Base-by-base conservation (phyloP, 2,329 filamentous ascomycete species). In the Plectosphaerella plurivora region DNA sequence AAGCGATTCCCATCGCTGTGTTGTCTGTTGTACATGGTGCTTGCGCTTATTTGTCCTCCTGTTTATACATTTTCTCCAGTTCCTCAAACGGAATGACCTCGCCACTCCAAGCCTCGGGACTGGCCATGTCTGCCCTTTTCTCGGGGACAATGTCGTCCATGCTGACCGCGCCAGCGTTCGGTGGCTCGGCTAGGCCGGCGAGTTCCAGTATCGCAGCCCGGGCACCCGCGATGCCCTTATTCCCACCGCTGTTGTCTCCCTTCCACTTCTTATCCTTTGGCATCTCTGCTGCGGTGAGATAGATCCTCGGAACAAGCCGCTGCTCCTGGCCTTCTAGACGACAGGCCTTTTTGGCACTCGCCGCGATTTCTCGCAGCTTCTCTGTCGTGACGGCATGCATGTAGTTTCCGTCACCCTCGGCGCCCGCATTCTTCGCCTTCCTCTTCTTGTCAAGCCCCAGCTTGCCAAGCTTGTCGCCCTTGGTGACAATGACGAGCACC, bases 401-500 rank as follows among this genome's bases (percentile, higher is more conserved):
- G 61, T 65, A 22, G 6, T 58, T 52, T 15, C 39, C 42, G 24
- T 49, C 47, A 10, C 5, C 47, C 66, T 46, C 9, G 59, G 52
- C 28, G 11, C 25, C 33, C 7, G 11, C 10, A 18, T 62, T 57
- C 44, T 62, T 28, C 22, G 62, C 59, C 16, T 56, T 60, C 57
- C 61, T 64, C 14, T 55, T 33, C n/a, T 15, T 18, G 44, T 33
- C 44, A 60, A 57, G 57, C 51, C 50, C 18, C 55, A 52, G 54
- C 49, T 55, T 45, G 52, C 63, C 57, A 45, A 69, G 52, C 61
- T 82, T 82, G 59, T 84, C 81, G 14, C 75, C 77, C 64, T 83
- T 83, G 11, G 81, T 84, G 47, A 84, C 62, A 5, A 83, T 72
- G 1, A 83, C 72, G 7, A 73, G 60, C 1, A 77, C 79, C 49